These are phyloP conservation scores for Quillaja saponaria DNA, from an alignment of 306 rosid genomes.

Conservation along the genomic window DNA sequence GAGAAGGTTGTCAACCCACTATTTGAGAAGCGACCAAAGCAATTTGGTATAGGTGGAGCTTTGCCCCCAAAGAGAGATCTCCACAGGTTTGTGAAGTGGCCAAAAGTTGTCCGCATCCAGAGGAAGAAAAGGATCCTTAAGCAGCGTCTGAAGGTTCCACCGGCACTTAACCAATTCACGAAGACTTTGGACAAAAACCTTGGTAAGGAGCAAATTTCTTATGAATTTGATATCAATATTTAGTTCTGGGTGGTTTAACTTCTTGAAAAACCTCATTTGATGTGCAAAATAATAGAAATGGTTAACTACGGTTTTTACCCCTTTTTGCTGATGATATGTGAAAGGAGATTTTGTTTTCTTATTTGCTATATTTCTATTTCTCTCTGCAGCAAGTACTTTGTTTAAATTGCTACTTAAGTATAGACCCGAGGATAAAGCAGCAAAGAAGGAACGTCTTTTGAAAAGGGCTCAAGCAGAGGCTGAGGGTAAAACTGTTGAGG, in stretches of 20 bases:
- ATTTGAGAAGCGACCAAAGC: slow-evolving; percentile 84
- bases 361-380: neutral
- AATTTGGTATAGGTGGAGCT: slow-evolving; percentile 80
- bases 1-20: slow-evolving; percentile 69
- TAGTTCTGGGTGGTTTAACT: too few species aligned
- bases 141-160: slow-evolving; percentile 84
- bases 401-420: slow-evolving; percentile 79
- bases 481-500: slow-evolving; percentile 60
- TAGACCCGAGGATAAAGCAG: slow-evolving; percentile 75
- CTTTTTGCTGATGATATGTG: neutral
- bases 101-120: slow-evolving; percentile 67
- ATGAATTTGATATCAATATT: too few species aligned
- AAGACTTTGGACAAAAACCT: slow-evolving; percentile 78
- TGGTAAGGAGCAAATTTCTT: slow-evolving; percentile 32
- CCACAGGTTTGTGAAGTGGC: slow-evolving; percentile 80
- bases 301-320: neutral
- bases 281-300: too few species aligned
- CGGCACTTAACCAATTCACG: slow-evolving; percentile 77
- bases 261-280: too few species aligned
- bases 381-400: slow-evolving; percentile 58
- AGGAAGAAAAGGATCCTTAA: slow-evolving; percentile 79
- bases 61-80: slow-evolving; percentile 83
- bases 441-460: slow-evolving; percentile 67
- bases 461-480: slow-evolving; percentile 75
- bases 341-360: neutral